Evolutionary conservation across 2,329 filamentous ascomycete species (phyloP).

Genomic region (Trichoderma guizhouense): DNA sequence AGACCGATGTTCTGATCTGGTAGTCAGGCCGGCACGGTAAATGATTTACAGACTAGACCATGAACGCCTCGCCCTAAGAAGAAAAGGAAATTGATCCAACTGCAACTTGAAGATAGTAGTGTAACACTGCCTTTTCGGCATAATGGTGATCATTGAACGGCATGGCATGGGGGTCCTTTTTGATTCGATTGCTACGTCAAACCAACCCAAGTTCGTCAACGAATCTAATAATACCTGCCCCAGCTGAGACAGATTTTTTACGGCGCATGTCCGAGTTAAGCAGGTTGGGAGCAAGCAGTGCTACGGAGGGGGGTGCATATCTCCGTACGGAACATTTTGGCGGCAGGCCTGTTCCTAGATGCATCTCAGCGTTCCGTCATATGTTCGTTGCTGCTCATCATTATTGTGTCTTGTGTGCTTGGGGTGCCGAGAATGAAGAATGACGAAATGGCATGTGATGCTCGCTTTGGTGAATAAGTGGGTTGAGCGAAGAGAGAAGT

Average conservation of each 20-base stretch:
- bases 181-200: background rate
- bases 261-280: background rate
- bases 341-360: background rate
- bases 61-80: background rate
- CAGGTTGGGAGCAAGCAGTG: background rate
- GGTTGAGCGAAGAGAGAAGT: background rate
- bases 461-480: constrained; percentile 12
- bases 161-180: background rate
- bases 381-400: constrained; percentile 1
- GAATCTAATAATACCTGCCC: background rate
- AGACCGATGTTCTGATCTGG: constrained; percentile 5
- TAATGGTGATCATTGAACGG: constrained; percentile 7
- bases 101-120: background rate
- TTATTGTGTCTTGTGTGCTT: background rate
- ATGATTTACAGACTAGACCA: background rate
- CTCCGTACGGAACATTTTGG: constrained; percentile 10
- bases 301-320: background rate
- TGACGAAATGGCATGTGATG: constrained; percentile 19
- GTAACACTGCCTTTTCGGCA: background rate
- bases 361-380: constrained; percentile 15
- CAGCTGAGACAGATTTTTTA: background rate
- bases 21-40: background rate
- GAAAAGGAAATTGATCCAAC: background rate
- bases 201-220: background rate
- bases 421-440: background rate